These are phyloP conservation scores for Pyrenophora seminiperda DNA, from an alignment of 2,329 filamentous ascomycete genomes.

Conservation along the genomic window DNA sequence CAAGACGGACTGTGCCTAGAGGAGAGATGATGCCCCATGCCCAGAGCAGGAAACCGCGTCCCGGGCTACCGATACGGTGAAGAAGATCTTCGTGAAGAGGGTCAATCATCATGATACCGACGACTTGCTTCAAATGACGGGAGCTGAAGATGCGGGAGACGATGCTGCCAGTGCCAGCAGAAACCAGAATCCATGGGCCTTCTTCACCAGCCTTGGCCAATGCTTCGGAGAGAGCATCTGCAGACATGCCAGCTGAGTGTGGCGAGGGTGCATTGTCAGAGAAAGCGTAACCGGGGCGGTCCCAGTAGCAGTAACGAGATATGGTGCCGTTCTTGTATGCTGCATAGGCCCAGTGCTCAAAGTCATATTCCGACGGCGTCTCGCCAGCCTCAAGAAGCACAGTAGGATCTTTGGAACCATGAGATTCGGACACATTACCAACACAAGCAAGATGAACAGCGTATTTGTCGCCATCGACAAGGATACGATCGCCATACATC, in stretches of 20 bases:
- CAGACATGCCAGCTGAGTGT: slow-evolving; percentile 89
- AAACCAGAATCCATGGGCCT: slow-evolving; percentile 87
- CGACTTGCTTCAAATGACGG: slow-evolving; percentile 74
- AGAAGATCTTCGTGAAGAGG: slow-evolving; percentile 88
- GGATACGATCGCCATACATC: slow-evolving; percentile 75
- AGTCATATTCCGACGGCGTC: slow-evolving; percentile 73
- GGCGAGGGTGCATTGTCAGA: slow-evolving; percentile 92
- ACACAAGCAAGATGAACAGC: slow-evolving; percentile 83
- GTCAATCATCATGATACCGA: slow-evolving; percentile 83
- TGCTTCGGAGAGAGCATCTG: slow-evolving; percentile 85
- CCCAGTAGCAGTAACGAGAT: slow-evolving; percentile 89
- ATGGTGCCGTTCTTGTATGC: slow-evolving; percentile 82
- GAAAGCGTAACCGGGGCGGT: slow-evolving; percentile 88
- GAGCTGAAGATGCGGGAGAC: slow-evolving; percentile 91
- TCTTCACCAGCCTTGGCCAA: slow-evolving; percentile 78
- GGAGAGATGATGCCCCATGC: slow-evolving; percentile 83
- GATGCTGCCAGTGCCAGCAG: slow-evolving; percentile 83
- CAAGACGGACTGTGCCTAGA: slow-evolving; percentile 79
- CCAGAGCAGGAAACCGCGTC: slow-evolving; percentile 85
- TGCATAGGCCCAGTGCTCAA: slow-evolving; percentile 79
- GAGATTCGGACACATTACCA: slow-evolving; percentile 66
- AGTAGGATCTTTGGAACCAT: slow-evolving; percentile 69
- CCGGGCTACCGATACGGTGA: slow-evolving; percentile 66
- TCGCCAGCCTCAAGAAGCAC: slow-evolving; percentile 87
- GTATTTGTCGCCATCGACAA: slow-evolving; percentile 84